Conservation (phyloP, 1,284 basidiomycete genomes). For the Xerocomus nothofagi region DNA sequence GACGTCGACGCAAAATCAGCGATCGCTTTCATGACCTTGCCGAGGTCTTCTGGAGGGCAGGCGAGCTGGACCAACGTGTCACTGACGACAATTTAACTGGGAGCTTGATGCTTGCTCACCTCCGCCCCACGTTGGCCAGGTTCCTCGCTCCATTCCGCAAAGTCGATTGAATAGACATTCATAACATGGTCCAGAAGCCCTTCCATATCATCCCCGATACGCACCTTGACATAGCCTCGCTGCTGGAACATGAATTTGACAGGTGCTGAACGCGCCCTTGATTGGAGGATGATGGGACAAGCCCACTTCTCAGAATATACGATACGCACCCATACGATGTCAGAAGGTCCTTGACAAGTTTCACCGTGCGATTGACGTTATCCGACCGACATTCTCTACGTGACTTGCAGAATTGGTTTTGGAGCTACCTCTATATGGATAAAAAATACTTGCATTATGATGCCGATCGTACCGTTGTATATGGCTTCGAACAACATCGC, state of each 20-base stretch:
- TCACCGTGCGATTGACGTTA: constrained; percentile 70
- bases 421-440: too few relatives aligned
- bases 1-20: constrained; percentile 33
- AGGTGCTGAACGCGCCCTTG: constrained; percentile 67
- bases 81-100: not conserved
- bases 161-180: constrained; percentile 58
- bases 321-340: constrained; percentile 54
- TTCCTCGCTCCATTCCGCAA: constrained; percentile 40
- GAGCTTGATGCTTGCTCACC: constrained; percentile 34
- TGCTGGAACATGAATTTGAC: constrained; percentile 79
- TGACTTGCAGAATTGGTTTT: constrained; percentile 16
- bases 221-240: constrained; percentile 63
- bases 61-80: constrained; percentile 44
- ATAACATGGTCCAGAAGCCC: constrained; percentile 49
- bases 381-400: constrained; percentile 76
- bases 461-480: constrained; percentile 64
- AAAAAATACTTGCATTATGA: constrained; percentile 67
- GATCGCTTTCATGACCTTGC: constrained; percentile 46
- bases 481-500: constrained; percentile 72
- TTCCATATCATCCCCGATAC: constrained; percentile 47
- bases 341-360: constrained; percentile 62
- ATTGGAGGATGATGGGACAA: constrained; percentile 2
- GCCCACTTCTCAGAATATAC: not conserved
- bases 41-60: constrained; percentile 51
- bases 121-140: constrained; percentile 39